Base-by-base conservation (phyloP, 2,329 filamentous ascomycete genomes). In the Parascedosporium putredinis region DNA sequence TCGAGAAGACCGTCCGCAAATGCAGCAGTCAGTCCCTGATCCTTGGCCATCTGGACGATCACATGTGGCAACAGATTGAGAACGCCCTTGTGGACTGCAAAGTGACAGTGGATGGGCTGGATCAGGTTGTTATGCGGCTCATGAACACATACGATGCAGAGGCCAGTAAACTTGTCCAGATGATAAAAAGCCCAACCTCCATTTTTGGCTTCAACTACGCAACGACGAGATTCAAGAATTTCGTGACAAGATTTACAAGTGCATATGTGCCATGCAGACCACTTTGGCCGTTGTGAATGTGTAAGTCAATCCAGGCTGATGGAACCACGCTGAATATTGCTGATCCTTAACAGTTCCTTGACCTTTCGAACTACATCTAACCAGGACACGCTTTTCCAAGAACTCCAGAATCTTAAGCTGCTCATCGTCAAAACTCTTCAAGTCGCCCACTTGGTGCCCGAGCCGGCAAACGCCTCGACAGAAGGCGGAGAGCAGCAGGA, bases 31-130 rank as follows among this genome's bases (percentile, higher is more conserved):
- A 48, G 16, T 29, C 36, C 6, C 16, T 51, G 16, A 42, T 29
- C 10, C 23, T 47, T 24, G 50, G 33, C 14, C 43, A 47, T 18
- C 25, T 51, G 12, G 50, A 51, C 9, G 44, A 51, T 9, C 44
- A 51, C 34, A 51, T 51, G 44, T 51, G 50, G 50, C 31, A 44
- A 31, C 50, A 51, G 8, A 51, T 51, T 6, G n/a, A 38, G 2
- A 43, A 22, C 1, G 42, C 44, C 3, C 34, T 51, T 34, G 44
- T 27, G 10, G 50, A 51, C 45, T 51, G 50, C 20, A 14, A 43
- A n/a, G 45, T 12, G 34, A 51, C 29, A 27, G 12, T 51, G 1
- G 33, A 46, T 38, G 44, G 40, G 14, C 36, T 51, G 10, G 18
- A 44, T 3, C 25, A 23, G 3, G 45, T 51, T 8, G 31, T 48